Base-by-base conservation (phyloP, 345 rosid species). In the Eucalyptus marginata region DNA sequence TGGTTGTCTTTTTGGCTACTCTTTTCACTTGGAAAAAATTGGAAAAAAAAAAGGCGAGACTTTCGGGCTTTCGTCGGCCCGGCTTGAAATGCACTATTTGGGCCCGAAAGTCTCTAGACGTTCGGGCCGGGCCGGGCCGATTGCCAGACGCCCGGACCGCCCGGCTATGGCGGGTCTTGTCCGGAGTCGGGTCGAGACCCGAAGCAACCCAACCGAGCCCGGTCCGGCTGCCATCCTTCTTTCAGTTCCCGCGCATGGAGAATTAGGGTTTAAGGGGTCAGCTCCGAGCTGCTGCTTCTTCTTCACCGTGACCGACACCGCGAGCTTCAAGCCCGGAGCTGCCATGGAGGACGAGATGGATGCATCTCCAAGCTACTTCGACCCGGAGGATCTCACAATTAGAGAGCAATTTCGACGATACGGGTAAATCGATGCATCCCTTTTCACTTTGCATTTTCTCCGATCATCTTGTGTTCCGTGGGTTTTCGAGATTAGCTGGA, bases 371-470 rank as follows among this genome's bases (percentile, higher is more conserved):
- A 90, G 92, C 94, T 92, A 90, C 90, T 96, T 91, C 86, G 96
- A 97, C 92, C 99, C 99, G 13, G 94, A 93, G 89, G 95, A 91
- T 64, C 95, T 94, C 93, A 90, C 93, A 87, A 92, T 89, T 90
- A 91, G 99, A 81, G 98, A 96, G 86, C 94, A 94, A 71, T 98
- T 90, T 90, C 98, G 99, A 66, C 99, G 99, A 87, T 98, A 95
- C 90, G 96, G 99, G 99, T 97, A 94, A 79, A 52, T 13, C 54
- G 49, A 51, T 14, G 79, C 62, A 33, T 22, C 43, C 15, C 22
- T 84, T 59, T 71, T 43, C 89, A 49, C 10, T 49, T 68, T 3
- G 31, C 52, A 24, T 64, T 49, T 49, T 20, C 22, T 36, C 27
- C 44, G 56, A 16, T 46, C 52, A 64, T 88, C 49, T 88, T 80